Base-by-base conservation (phyloP, 441 rosid species). In the Populus hybrid region DNA sequence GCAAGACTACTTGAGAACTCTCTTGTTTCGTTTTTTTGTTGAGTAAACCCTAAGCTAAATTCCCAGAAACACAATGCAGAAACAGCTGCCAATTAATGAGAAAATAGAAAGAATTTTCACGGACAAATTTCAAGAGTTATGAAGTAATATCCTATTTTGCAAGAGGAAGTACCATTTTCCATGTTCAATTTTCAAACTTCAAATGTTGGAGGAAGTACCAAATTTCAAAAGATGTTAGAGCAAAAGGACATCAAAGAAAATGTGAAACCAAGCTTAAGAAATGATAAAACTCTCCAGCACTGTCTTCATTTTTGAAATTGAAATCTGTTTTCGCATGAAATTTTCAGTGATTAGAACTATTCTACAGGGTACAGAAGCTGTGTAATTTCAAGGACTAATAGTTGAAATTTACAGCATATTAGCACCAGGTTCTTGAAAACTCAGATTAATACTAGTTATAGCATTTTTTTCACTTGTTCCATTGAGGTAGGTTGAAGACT, bases 51-150 rank as follows among this genome's bases (percentile, higher is more conserved):
- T 28, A 28, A 28, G 71, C 19, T 63, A 30, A 69, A 71, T 70
- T 30, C 70, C 74, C 69, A 64, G 53, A 70, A 42, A 40, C 21
- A 71, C 32, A 65, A 34, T 68, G 73, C 70, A 76, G 69, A 72
- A 74, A 80, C 24, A 18, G 53, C 59, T 67, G 57, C 35, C 38
- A 7, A 28, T 28, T 28, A 28, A 12, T 32, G 36, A 67, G 18
- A 50, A 26, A n/a, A 30, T 2, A 6, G 42, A 65, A 16, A 42
- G 40, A 67, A 71, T 23, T 26, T 57, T 78, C 34, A 46, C 8
- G 36, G 26, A 26, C 21, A 40, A 32, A 19, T 72, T 23, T 65
- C 68, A 42, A 3, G 16, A 42, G 18, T 46, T 11, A 14, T 12
- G 18, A 46, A 11, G 53, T 12, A 11, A 12, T 46, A 46, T 46